phyloP scores from a whole-genome alignment of 768 basidiomycete genomes.

The Dacryopinax primogenitus region DNA sequence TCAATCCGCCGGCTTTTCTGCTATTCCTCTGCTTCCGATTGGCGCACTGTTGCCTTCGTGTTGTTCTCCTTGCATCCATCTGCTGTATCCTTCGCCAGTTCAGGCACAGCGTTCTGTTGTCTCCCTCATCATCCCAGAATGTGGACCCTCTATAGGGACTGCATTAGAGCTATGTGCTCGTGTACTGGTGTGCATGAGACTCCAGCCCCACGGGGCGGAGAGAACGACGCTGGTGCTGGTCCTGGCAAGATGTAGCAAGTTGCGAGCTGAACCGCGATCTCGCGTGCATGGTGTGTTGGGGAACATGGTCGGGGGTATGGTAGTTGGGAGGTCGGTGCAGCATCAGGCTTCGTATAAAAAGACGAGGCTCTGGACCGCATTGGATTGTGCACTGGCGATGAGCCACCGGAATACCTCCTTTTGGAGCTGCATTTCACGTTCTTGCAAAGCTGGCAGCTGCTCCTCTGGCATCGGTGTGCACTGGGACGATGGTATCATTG shows the following conservation, averaged over 20 bases:
- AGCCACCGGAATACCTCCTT: neutral
- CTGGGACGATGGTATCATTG: neutral
- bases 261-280: neutral
- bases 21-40: neutral
- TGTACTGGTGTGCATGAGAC: neutral
- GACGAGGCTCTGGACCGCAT: neutral
- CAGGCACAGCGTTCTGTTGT: neutral
- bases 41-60: neutral
- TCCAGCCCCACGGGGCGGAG: neutral
- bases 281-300: neutral
- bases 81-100: neutral
- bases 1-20: neutral
- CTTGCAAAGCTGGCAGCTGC: neutral
- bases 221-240: neutral
- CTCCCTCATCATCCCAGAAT: constrained; percentile 2
- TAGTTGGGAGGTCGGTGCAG: neutral
- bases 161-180: constrained; percentile 8
- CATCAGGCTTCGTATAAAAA: neutral
- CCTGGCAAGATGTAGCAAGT: neutral
- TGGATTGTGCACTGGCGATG: neutral
- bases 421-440: neutral
- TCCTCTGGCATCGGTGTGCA: neutral
- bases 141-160: neutral
- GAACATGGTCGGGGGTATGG: neutral
- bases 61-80: neutral